Percentiles rank a stretch among this genome's conserved stretches.
These are phyloP conservation scores for Sherardia arvensis DNA, from an alignment of 257 asterid species.

Conservation along the genomic window DNA sequence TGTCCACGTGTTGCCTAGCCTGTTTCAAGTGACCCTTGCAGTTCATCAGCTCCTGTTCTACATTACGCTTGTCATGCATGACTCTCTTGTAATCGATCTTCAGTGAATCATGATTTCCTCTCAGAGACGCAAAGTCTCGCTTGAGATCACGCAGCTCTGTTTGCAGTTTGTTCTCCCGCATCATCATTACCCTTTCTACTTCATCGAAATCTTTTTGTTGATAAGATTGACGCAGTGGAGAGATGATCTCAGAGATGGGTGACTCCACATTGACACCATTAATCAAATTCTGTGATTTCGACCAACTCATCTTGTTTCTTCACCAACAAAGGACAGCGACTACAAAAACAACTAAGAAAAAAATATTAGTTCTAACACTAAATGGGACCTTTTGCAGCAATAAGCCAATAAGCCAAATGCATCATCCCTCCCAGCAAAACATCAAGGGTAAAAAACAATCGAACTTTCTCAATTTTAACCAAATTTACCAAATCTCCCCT, in stretches of 20 bases:
- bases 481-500: background rate
- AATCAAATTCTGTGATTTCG: background rate
- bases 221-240: slow-evolving; percentile 14
- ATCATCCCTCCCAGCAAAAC: too few relatives aligned
- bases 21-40: slow-evolving; percentile 7
- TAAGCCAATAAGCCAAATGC: background rate
- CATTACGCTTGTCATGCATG: slow-evolving; percentile 9
- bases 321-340: background rate
- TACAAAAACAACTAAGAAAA: background rate
- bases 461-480: background rate
- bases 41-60: slow-evolving; percentile 11
- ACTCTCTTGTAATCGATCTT: slow-evolving; percentile 6
- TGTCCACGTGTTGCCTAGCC: slow-evolving; percentile 7
- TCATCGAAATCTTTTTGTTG: slow-evolving; percentile 15
- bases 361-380: background rate
- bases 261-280: background rate
- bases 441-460: too few relatives aligned
- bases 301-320: background rate
- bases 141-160: slow-evolving; percentile 19
- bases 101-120: slow-evolving; percentile 10
- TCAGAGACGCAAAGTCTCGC: slow-evolving; percentile 8
- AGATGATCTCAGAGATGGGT: slow-evolving; percentile 24
- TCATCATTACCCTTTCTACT: slow-evolving; percentile 17
- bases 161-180: slow-evolving; percentile 20
- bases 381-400: background rate